Percentiles rank a stretch among this genome's conserved stretches.
Conservation (phyloP, 1,284 basidiomycete genomes). For the Cronartium ribicola region DNA sequence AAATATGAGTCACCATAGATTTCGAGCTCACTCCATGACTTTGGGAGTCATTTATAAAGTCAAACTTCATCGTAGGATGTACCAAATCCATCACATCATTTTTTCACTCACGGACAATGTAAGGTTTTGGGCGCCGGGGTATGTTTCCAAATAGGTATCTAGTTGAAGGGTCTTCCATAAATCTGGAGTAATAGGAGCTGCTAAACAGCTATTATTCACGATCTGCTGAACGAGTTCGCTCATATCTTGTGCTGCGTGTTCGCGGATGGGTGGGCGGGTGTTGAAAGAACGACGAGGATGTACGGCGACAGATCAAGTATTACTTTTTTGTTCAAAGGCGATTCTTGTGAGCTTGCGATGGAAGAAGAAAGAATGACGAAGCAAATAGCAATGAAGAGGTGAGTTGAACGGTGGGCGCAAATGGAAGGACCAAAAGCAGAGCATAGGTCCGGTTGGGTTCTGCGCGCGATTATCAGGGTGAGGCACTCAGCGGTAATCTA, state of each 20-base stretch:
- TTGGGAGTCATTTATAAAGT: no score
- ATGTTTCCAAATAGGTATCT: conserved; percentile 29
- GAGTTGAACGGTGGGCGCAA: neutral
- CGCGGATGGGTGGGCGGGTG: neutral
- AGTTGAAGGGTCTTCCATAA: conserved; percentile 30
- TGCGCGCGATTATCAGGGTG: neutral
- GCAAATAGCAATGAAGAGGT: neutral
- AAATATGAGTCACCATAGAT: no score
- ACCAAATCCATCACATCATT: neutral
- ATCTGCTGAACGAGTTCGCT: conserved; percentile 1
- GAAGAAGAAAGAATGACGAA: neutral
- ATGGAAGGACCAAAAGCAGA: neutral
- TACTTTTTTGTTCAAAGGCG: neutral
- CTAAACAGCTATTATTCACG: neutral
- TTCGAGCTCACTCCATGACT: no score
- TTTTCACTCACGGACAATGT: conserved; percentile 15
- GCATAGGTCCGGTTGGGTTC: neutral
- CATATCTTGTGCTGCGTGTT: neutral
- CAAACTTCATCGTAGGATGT: no score
- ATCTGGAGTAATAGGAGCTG: conserved; percentile 34
- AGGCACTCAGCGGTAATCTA: conserved; percentile 7
- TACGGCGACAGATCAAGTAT: neutral
- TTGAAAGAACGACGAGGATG: neutral
- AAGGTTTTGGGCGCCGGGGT: conserved; percentile 20
- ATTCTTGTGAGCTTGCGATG: no score